A percentile compares a stretch with the other conserved stretches of the same genome.
phyloP scores from a whole-genome alignment of 805 yeast species.

The Ogataea corticis region DNA sequence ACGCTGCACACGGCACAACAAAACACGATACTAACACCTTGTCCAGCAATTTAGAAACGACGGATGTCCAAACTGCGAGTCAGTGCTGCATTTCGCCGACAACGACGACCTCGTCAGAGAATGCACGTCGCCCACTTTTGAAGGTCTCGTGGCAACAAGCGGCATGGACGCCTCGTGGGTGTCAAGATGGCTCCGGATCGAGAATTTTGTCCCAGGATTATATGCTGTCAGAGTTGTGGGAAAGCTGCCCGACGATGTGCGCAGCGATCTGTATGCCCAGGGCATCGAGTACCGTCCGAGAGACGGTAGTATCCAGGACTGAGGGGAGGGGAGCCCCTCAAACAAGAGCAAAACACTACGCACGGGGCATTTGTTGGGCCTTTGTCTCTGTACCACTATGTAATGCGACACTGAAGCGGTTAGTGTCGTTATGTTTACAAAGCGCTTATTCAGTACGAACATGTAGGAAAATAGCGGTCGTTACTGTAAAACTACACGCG shows the following conservation, averaged over 20 bases:
- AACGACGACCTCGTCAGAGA: conserved; percentile 86
- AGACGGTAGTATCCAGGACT: conserved; percentile 71
- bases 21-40: not conserved
- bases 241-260: conserved; percentile 82
- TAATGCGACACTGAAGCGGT: not conserved
- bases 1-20: not conserved
- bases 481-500: no score
- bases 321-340: not conserved
- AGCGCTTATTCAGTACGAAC: not conserved
- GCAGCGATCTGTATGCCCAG: conserved; percentile 67
- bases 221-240: conserved; percentile 95
- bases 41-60: conserved; percentile 63
- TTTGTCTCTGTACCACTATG: not conserved
- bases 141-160: conserved; percentile 89
- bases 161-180: conserved; percentile 91
- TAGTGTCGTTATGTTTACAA: not conserved
- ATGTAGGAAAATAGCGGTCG: no score
- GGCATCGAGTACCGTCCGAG: conserved; percentile 90
- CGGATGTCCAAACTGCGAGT: conserved; percentile 97
- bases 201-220: conserved; percentile 82
- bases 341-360: no score
- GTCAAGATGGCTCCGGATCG: conserved; percentile 92
- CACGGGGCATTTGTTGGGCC: not conserved
- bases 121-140: conserved; percentile 95
- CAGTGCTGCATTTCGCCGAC: conserved; percentile 68